Conservation (phyloP, 306 rosid species). For the Castanea sativa region DNA sequence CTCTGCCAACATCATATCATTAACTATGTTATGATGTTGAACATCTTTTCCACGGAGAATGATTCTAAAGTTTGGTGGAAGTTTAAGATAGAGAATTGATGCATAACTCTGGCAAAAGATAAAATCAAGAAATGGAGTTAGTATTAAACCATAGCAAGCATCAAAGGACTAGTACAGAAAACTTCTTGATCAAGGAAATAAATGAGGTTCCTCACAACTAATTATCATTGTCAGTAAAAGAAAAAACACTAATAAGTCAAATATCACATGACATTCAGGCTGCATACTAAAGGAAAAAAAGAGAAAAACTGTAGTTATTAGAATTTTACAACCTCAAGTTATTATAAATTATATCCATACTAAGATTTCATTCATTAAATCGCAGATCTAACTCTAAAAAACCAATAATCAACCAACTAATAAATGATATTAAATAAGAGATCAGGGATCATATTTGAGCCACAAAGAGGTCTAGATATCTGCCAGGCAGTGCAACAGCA, state of each 20-base stretch:
- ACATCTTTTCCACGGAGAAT: conserved; percentile 10
- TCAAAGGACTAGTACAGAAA: background rate
- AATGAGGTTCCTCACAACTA: background rate
- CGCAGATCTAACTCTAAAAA: too few species aligned
- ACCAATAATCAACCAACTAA: too few species aligned
- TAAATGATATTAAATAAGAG: too few species aligned
- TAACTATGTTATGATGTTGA: conserved; percentile 1
- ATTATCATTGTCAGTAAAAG: background rate
- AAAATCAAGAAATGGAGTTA: background rate
- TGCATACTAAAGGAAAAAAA: background rate
- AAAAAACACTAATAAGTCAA: too few species aligned
- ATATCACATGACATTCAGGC: background rate
- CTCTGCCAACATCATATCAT: background rate
- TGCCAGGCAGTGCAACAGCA: too few species aligned
- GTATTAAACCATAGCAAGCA: too few species aligned
- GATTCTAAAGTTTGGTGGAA: background rate
- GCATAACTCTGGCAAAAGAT: conserved; percentile 9
- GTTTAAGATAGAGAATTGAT: conserved; percentile 10
- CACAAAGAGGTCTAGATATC: too few species aligned
- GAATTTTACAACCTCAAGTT: background rate
- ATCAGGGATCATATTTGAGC: too few species aligned
- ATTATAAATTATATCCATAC: too few species aligned
- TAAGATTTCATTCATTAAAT: too few species aligned
- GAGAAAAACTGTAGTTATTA: background rate
- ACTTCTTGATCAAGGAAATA: background rate